phyloP scores from a whole-genome alignment of 306 rosid genomes.

The Vigna trinervia region DNA sequence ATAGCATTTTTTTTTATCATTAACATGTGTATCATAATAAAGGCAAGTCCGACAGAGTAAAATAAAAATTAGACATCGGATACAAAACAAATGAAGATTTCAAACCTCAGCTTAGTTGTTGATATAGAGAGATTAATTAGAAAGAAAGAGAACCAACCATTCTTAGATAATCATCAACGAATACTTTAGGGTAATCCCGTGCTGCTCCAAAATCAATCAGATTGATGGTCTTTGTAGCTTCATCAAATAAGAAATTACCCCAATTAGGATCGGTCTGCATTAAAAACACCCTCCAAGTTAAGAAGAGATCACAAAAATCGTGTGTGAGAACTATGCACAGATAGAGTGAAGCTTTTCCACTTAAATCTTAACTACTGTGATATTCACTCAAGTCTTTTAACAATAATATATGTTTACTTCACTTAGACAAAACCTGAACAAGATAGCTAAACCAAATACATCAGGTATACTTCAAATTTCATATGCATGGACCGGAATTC shows the following conservation, averaged over 20 bases:
- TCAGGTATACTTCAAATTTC: constrained; percentile 21
- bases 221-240: constrained; percentile 70
- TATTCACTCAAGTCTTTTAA: constrained; percentile 30
- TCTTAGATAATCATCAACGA: constrained; percentile 89
- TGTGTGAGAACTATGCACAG: constrained; percentile 28
- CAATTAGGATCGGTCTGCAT: constrained; percentile 99
- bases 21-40: neutral
- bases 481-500: constrained; percentile 21
- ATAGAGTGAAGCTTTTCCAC: constrained; percentile 8
- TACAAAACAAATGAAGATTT: constrained; percentile 31
- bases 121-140: constrained; percentile 27
- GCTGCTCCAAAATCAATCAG: constrained; percentile 97
- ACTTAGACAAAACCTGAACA: constrained; percentile 31
- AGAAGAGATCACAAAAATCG: constrained; percentile 39
- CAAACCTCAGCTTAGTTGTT: constrained; percentile 23
- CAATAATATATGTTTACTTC: constrained; percentile 13
- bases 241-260: constrained; percentile 91
- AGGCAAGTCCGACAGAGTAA: too few species aligned
- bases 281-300: constrained; percentile 45
- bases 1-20: too few species aligned
- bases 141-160: constrained; percentile 67
- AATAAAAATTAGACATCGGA: neutral
- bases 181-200: constrained; percentile 78
- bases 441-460: constrained; percentile 16
- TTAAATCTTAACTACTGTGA: constrained; percentile 17